Evolutionary conservation across 1,284 basidiomycete genomes (phyloP).

Genomic region (Ustilago shanxiensis): DNA sequence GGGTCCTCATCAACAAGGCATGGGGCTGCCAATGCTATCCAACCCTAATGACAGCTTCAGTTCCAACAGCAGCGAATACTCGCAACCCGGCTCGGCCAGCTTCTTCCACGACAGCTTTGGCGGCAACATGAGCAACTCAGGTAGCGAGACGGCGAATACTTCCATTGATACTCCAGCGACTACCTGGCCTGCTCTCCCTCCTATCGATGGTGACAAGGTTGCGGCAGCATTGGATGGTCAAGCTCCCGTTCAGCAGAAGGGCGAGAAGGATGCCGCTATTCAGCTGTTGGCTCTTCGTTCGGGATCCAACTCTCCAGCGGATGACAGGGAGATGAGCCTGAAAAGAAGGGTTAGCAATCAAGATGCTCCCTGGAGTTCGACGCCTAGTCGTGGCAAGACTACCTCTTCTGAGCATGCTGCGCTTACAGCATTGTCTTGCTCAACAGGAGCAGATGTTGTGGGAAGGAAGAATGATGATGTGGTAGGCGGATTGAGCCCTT

Average conservation of each 20-base stretch:
- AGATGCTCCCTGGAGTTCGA: conserved; percentile 43
- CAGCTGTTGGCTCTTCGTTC: conserved; percentile 52
- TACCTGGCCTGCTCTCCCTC: conserved; percentile 32
- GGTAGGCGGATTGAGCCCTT: conserved; percentile 36
- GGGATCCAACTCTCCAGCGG: conserved; percentile 45
- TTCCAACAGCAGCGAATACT: conserved; percentile 46
- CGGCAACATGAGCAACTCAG: conserved; percentile 39
- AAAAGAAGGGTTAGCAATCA: conserved; percentile 27
- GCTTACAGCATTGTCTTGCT: conserved; percentile 43
- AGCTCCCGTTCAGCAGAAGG: conserved; percentile 30
- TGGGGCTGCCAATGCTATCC: conserved; percentile 12
- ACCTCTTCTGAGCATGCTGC: conserved; percentile 42
- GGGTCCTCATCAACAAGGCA: conserved; percentile 11
- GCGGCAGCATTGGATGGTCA: neutral
- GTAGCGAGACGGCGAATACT: conserved; percentile 46
- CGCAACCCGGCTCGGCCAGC: conserved; percentile 46
- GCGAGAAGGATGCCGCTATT: conserved; percentile 49
- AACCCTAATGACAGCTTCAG: conserved; percentile 46
- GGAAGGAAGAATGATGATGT: conserved; percentile 12
- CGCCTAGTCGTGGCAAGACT: conserved; percentile 30
- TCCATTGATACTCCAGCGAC: conserved; percentile 49
- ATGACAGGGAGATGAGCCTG: conserved; percentile 38
- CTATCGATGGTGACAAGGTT: conserved; percentile 25
- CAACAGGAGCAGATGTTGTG: conserved; percentile 13
- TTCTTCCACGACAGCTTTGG: conserved; percentile 52